phyloP scores from a whole-genome alignment of 176 grass and related monocot genomes.

The Oropetium thomaeum region DNA sequence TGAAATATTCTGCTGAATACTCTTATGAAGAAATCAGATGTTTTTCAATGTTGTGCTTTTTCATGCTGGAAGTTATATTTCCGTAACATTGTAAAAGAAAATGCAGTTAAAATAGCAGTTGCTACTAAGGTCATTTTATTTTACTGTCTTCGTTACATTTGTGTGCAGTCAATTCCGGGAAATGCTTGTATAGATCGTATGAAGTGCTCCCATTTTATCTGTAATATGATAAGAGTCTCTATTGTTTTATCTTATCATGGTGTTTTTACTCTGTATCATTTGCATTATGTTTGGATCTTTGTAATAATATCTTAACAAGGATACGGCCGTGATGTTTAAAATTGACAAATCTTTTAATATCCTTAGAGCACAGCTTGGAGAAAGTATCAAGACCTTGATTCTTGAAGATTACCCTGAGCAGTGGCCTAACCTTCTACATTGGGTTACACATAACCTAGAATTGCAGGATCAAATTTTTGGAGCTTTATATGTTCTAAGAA shows the following conservation, averaged over 20 bases:
- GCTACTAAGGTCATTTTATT: not conserved
- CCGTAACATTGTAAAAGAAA: not conserved
- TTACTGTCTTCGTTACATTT: not conserved
- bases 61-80: not conserved
- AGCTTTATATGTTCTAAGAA: constrained; percentile 79
- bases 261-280: too few relatives aligned
- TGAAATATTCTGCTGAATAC: not conserved
- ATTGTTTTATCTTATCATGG: not conserved
- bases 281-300: too few relatives aligned
- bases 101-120: not conserved
- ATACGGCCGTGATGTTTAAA: constrained; percentile 21
- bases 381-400: constrained; percentile 93
- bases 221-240: not conserved
- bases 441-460: constrained; percentile 74
- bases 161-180: not conserved
- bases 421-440: constrained; percentile 85
- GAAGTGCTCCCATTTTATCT: not conserved
- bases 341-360: constrained; percentile 31
- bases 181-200: not conserved
- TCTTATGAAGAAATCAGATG: not conserved
- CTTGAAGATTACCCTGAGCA: constrained; percentile 84
- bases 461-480: constrained; percentile 81
- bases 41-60: not conserved
- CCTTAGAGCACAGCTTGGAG: constrained; percentile 79
- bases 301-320: too few relatives aligned